Base-by-base conservation (phyloP, 2,329 filamentous ascomycete species). In the Arthrobotrys entomopaga region DNA sequence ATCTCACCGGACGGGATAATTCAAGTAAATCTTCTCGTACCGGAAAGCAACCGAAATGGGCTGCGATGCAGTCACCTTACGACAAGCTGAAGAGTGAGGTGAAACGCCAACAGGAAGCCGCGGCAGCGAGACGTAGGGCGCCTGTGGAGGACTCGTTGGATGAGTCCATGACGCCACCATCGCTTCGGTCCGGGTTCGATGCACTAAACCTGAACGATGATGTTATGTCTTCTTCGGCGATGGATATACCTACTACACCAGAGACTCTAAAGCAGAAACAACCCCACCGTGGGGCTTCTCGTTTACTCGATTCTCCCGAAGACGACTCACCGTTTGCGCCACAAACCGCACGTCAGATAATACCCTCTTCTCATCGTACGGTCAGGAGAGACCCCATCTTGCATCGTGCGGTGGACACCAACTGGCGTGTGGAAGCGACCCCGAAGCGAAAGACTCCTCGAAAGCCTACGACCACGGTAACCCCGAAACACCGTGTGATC, bases 401-500 rank as follows among this genome's bases (percentile, higher is more conserved):
- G 46, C 94, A 98, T 81, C 91, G 91, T 70, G 86, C 98, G n/a
- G 87, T 96, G 3, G 93, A 98, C 84, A 97, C 96, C 82, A 97
- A 91, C 69, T 99, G 96, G 83, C 91, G 94, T 34, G 86, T 99
- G 22, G 92, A 96, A 81, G 92, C 94, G 4, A 99, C 95, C 8
- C 95, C 95, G 0, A 89, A 95, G 77, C 66, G 67, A 38, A 64
- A 79, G 79, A 58, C 76, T 3, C 64, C 75, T 11, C 64, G 75
- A 19, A 83, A 83, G 26, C 81, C 81, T 38, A 82, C 83, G 4
- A 78, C 80, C 16, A 80, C 81, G 2, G 78, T 78, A 22, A 79
- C 79, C 7, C 79, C 79, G 8, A 80, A 80, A 13, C 34, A 61
- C 80, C 26, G 76, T 78, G 16, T 76, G 66, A 50, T 81, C 78